phyloP scores from a whole-genome alignment of 768 basidiomycete genomes.

The Sporobolomyces pararoseus region DNA sequence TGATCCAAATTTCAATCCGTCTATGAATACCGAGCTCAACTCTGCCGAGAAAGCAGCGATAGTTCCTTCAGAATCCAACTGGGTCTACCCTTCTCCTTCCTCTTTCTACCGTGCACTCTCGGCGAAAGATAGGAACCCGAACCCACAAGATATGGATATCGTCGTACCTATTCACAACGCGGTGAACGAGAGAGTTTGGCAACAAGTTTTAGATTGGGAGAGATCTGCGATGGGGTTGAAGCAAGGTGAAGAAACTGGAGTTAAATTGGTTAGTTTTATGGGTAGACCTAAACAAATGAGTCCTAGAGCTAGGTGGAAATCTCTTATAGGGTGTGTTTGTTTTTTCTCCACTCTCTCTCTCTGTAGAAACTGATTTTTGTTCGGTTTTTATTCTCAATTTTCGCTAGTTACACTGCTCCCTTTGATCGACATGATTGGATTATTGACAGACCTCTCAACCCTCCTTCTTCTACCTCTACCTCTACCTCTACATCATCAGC shows the following conservation, averaged over 20 bases:
- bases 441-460: slow-evolving; percentile 69
- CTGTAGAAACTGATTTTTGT: not conserved
- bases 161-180: slow-evolving; percentile 99
- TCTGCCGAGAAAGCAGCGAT: slow-evolving; percentile 17
- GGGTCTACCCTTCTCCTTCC: slow-evolving; percentile 98
- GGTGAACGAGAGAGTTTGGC: slow-evolving; percentile 92
- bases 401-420: slow-evolving; percentile 75
- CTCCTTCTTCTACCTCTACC: not conserved
- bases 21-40: too few relatives aligned
- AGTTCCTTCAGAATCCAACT: slow-evolving; percentile 61
- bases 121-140: slow-evolving; percentile 71
- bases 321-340: slow-evolving; percentile 71
- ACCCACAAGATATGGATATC: slow-evolving; percentile 82
- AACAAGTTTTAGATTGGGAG: slow-evolving; percentile 78
- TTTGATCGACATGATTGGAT: slow-evolving; percentile 98
- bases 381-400: too few relatives aligned
- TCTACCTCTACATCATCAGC: not conserved
- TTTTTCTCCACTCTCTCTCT: not conserved
- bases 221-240: slow-evolving; percentile 45
- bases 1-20: slow-evolving; percentile 3
- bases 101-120: slow-evolving; percentile 98
- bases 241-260: slow-evolving; percentile 50
- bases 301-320: slow-evolving; percentile 75
- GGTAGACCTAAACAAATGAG: slow-evolving; percentile 76
- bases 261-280: slow-evolving; percentile 82